A percentile compares a stretch with the other conserved stretches of the same genome.
Conservation (phyloP, 2,329 filamentous ascomycete species). For the Phyllosticta capitalensis region DNA sequence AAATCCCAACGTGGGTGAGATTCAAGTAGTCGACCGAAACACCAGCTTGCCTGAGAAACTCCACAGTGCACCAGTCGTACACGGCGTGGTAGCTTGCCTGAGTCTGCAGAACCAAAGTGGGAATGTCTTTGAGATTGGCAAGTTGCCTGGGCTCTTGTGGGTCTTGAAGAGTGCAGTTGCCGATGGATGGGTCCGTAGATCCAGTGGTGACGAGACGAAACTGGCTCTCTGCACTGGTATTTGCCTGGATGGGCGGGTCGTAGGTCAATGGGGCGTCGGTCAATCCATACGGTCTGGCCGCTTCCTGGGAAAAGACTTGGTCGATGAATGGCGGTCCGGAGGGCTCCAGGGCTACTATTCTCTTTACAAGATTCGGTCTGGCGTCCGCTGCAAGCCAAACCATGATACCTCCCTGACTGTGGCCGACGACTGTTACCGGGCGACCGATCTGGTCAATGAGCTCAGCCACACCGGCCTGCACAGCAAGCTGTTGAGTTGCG, state of each 20-base stretch:
- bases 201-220: slow-evolving; percentile 1
- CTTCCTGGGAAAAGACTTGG: background rate
- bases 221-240: background rate
- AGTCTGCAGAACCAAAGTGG: background rate
- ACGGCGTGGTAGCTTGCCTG: slow-evolving; percentile 8
- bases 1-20: background rate
- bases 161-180: slow-evolving; percentile 2
- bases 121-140: slow-evolving; percentile 1
- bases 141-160: slow-evolving; percentile 1
- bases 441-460: slow-evolving; percentile 36
- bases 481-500: background rate
- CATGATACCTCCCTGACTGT: slow-evolving; percentile 41
- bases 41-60: slow-evolving; percentile 3
- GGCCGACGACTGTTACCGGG: slow-evolving; percentile 37
- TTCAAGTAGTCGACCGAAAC: background rate
- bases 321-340: slow-evolving; percentile 10
- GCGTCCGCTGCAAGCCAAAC: slow-evolving; percentile 42
- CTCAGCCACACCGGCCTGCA: slow-evolving; percentile 12
- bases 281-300: slow-evolving; percentile 3
- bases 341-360: slow-evolving; percentile 31
- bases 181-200: background rate
- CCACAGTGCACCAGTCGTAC: slow-evolving; percentile 9
- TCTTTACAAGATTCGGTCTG: slow-evolving; percentile 38
- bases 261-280: slow-evolving; percentile 5
- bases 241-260: background rate